Conservation (phyloP, 257 asterid species). For the Avicennia marina region DNA sequence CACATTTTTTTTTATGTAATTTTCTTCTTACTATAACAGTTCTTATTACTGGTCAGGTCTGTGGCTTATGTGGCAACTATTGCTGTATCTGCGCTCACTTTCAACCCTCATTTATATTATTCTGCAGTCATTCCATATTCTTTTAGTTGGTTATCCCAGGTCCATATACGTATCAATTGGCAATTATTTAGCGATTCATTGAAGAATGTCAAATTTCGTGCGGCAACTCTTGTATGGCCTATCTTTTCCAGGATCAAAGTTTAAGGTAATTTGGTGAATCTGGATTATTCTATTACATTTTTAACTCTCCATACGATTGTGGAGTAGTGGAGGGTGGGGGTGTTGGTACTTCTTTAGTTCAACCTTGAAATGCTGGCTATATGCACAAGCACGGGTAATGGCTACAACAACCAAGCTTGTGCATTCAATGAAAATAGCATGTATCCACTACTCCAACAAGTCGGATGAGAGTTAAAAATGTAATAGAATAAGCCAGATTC, state of each 20-base stretch:
- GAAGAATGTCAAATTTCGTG: constrained; percentile 58
- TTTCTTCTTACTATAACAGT: constrained; percentile 17
- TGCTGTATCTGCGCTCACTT: constrained; percentile 59
- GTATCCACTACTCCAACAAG: too few relatives aligned
- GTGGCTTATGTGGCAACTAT: constrained; percentile 51
- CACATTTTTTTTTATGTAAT: constrained; percentile 6
- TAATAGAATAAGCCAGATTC: constrained; percentile 5
- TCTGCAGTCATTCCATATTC: constrained; percentile 54
- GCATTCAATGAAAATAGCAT: too few relatives aligned
- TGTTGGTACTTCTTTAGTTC: too few relatives aligned
- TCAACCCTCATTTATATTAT: constrained; percentile 49
- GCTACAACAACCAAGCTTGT: too few relatives aligned
- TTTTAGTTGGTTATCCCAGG: constrained; percentile 40
- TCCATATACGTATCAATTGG: constrained; percentile 24
- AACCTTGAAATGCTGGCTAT: too few relatives aligned
- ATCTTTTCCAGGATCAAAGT: constrained; percentile 56
- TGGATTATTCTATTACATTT: constrained; percentile 1
- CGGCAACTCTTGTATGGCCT: constrained; percentile 85
- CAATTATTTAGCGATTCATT: constrained; percentile 50
- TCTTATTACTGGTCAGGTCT: constrained; percentile 51
- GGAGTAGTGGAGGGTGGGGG: too few relatives aligned
- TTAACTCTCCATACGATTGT: constrained; percentile 11
- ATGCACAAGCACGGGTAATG: too few relatives aligned
- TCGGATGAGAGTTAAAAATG: constrained; percentile 6
- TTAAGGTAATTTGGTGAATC: constrained; percentile 45